Base-by-base conservation (phyloP, 2,329 filamentous ascomycete genomes). In the Pseudocercospora cruenta region DNA sequence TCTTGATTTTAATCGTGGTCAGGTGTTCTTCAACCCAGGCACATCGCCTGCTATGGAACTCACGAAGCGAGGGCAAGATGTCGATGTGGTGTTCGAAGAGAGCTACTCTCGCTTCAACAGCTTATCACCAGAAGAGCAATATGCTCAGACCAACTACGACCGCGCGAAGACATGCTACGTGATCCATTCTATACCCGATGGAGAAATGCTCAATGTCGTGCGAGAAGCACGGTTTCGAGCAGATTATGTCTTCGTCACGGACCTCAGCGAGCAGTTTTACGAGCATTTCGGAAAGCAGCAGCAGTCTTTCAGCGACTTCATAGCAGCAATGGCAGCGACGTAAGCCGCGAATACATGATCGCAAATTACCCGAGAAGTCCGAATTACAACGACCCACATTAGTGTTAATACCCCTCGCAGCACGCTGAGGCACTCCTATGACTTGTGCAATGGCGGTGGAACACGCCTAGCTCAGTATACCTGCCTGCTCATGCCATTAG, bases 21-120 rank as follows among this genome's bases (percentile, higher is more conserved):
- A 69, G 69, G 64, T 69, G 19, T 57, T 71, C 57, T 65, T 69
- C 60, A 71, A 71, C 22, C 69, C 69, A 24, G 69, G 69, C 55
- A 69, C 67, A 22, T 36, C 65, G 21, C 67, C 65, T 21, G 69
- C 69, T 33, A 19, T 62, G 16, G 26, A 64, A 31, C 60, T 71
- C 16, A 62, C 55, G 5, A 47, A 60, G 19, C 54, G 24, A 16
- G 54, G 62, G 7, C 69, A 65, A 12, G 69, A 71, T 31, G 54
- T 68, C 36, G 68, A 63, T 21, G 67, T 55, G 24, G 61, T 68
- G 4, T 69, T 67, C 61, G 69, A 71, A 53, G 67, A 71, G 22
- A 64, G 61, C 47, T 65, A 64, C 31, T 39, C 60, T 12, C 64
- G 63, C 22, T 60, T 69, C 51, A 31, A 45, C 8, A 33, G 45